These are phyloP conservation scores for Colletotrichum liaoningense DNA, from an alignment of 2,329 filamentous ascomycete species.

Conservation along the genomic window DNA sequence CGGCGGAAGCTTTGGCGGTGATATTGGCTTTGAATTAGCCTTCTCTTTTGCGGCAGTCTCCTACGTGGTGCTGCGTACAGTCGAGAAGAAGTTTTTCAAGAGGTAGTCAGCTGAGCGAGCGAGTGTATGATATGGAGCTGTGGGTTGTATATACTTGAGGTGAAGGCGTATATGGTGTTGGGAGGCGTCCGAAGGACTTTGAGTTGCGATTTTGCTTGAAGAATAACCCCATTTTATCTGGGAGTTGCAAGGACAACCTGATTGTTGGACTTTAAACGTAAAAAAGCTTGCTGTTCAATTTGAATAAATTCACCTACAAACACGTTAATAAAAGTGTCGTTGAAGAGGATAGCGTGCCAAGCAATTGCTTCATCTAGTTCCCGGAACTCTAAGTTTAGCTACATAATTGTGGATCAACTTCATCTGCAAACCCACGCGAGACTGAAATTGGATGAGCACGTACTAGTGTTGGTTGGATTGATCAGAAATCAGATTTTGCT, in stretches of 20 bases:
- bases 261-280: background rate
- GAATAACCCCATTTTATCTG: too few species aligned
- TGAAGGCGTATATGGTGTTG: background rate
- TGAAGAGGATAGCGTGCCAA: background rate
- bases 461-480: background rate
- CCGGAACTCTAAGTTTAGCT: background rate
- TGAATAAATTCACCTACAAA: background rate
- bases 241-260: background rate
- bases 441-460: background rate
- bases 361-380: background rate
- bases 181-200: background rate
- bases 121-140: constrained; percentile 4
- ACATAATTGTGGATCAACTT: background rate
- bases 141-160: background rate
- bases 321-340: background rate
- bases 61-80: constrained; percentile 62
- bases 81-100: constrained; percentile 54
- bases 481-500: background rate
- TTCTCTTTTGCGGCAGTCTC: constrained; percentile 68
- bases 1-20: constrained; percentile 59
- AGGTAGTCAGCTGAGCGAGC: constrained; percentile 41
- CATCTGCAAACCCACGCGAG: background rate
- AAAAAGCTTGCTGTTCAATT: background rate
- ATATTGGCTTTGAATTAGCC: constrained; percentile 70
- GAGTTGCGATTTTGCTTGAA: too few species aligned